Base-by-base conservation (phyloP, 805 yeast species). In the Candida loeiensis region DNA sequence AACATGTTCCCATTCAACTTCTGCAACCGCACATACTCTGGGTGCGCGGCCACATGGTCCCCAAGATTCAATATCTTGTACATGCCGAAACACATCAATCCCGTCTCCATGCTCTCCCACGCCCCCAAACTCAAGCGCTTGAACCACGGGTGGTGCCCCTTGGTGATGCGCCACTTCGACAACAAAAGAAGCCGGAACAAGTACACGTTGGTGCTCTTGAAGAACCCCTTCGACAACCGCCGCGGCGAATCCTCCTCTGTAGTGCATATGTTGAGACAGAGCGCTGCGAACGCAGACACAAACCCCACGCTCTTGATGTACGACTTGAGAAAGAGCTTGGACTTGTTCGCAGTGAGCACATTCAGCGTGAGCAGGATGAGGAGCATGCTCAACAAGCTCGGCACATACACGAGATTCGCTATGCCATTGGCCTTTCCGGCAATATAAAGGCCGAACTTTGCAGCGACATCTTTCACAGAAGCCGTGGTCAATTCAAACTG, bases 111-210 rank as follows among this genome's bases (percentile, higher is more conserved):
- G 16, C 53, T 47, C 29, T 51, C 54, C 71, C 72, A 67, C 9
- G 56, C 50, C 13, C 47, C 51, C 14, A 56, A 40, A 20, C 50
- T 54, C 21, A 65, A 41, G 14, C 44, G 11, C 24, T 47, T 54
- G 46, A 67, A 61, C 43, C 50, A 46, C 1, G 69, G 69, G 43
- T 63, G 69, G 50, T 63, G 60, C 16, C 63, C 70, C 48, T 66
- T 67, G 24, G 55, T 41, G 24, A 64, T 64, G 29, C 74, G 54
- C 74, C 74, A 68, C 45, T 66, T 67, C 8, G 68, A 63, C 21
- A 68, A 44, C n/a, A 66, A 44, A 1, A 66, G 55, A 37, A 66
- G 47, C 37, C 64, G 52, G 32, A 62, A 45, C 22, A 68, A 49
- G 45, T 67, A 66, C 35, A 61, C 40, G 46, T 58, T 62, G 41